phyloP scores from a whole-genome alignment of 306 rosid genomes.

The Dryas octopetala region DNA sequence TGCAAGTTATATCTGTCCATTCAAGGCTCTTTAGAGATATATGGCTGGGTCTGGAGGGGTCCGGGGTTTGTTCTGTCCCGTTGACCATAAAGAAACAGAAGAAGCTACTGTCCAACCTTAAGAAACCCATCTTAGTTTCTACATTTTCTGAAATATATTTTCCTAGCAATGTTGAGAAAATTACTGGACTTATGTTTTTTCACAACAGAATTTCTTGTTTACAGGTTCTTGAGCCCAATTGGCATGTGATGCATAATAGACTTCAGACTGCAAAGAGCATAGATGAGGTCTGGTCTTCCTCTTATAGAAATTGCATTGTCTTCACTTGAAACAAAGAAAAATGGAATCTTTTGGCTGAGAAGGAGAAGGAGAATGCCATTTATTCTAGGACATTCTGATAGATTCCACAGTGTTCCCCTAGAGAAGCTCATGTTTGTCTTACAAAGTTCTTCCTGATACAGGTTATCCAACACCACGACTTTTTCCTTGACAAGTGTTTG shows the following conservation, averaged over 20 bases:
- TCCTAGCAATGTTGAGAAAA: neutral
- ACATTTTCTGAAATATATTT: neutral
- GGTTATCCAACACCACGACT: conserved; percentile 95
- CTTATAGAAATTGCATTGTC: neutral
- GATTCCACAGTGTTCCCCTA: neutral
- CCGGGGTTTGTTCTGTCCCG: neutral
- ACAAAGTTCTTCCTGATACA: conserved; percentile 48
- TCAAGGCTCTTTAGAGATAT: neutral
- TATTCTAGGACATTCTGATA: neutral
- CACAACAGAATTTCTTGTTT: conserved; percentile 18
- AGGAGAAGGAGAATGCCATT: neutral
- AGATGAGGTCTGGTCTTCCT: conserved; percentile 64
- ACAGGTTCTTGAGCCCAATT: conserved; percentile 95
- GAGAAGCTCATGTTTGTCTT: conserved; percentile 17
- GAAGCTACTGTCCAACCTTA: neutral
- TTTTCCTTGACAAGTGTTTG: conserved; percentile 90
- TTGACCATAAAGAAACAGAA: neutral
- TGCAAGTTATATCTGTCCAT: neutral
- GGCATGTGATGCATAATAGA: conserved; percentile 88
- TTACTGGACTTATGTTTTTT: conserved; percentile 14
- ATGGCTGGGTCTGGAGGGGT: neutral
- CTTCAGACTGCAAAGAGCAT: conserved; percentile 89
- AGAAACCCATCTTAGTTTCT: neutral
- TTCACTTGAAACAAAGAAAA: neutral
- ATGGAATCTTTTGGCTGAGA: neutral